Evolutionary conservation across 108 stramenopile species (phyloP), one percentile per base, ranked within the genome.

Genomic region (Cylindrotheca fusiformis): DNA sequence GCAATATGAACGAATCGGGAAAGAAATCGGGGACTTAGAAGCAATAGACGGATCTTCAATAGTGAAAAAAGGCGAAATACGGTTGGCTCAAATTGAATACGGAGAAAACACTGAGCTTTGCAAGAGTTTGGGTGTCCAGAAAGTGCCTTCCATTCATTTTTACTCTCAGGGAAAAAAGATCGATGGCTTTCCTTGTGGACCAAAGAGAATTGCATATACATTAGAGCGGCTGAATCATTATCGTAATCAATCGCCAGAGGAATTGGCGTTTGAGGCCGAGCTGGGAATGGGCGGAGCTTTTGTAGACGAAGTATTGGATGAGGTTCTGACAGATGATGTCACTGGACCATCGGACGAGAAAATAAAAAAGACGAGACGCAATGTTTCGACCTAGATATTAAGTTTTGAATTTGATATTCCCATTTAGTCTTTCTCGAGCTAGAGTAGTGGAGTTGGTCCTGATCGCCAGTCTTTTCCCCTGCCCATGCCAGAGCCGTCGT

Each of bases 71-170:
- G 83, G 82, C 0, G 62, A 73, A 19, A 72, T 86, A 20, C 82
- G 88, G 1, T 74, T 89, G 59, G 88, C 76, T 12, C 72, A 84
- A 41, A 67, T 84, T 26, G 88, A 89, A 52, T 85, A 68, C 56
- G 60, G 74, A 58, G 51, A 60, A 0, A 84, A 79, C 63, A 53
- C 55, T 0, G 36, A 61, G 0, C 52, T 89, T 2, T 89, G 88
- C 47, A 71, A 73, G 52, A 45, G 80, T 10, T 67, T 86, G 26
- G 83, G 83, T 27, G 76, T 89, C 44, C 76, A 60, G 29, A 84
- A 72, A 46, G 60, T 89, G 48, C 88, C 88, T 32, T 72, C 78
- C 17, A 75, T 84, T 3, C 80, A 78, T 49, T 58, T 86, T 30
- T 82, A 84, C 46, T 45, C 36, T 4, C 49, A 47, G 20, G 71